These are phyloP conservation scores for Rhytidhysteron rufulum DNA, from an alignment of 2,329 filamentous ascomycete genomes.

Conservation along the genomic window DNA sequence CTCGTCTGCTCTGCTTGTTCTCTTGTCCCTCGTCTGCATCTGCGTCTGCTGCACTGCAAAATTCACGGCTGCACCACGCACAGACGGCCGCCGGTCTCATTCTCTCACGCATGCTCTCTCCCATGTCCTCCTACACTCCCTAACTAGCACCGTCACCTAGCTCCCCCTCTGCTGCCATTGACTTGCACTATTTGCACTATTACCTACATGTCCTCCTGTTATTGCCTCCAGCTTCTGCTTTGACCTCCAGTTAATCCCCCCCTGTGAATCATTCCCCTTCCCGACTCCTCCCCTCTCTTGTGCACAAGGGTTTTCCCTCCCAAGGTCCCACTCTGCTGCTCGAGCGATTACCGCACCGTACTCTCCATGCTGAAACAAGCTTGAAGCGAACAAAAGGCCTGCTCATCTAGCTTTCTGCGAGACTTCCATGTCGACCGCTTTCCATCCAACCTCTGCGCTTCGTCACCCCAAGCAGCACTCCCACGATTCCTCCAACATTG, in stretches of 20 bases:
- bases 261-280: neutral
- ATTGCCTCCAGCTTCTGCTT: neutral
- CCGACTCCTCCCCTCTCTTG: neutral
- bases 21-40: too few relatives aligned
- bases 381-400: conserved; percentile 35
- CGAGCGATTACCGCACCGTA: conserved; percentile 19
- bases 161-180: neutral
- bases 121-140: neutral
- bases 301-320: neutral
- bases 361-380: conserved; percentile 37
- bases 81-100: too few relatives aligned
- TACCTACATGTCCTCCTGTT: neutral
- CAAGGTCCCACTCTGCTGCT: neutral
- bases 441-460: conserved; percentile 29
- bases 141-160: neutral
- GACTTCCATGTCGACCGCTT: conserved; percentile 34
- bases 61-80: too few relatives aligned
- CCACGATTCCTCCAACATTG: conserved; percentile 16
- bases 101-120: neutral
- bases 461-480: conserved; percentile 18
- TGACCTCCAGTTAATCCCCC: neutral
- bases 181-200: neutral
- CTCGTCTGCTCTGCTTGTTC: too few relatives aligned
- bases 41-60: too few relatives aligned
- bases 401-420: conserved; percentile 20